These are phyloP conservation scores for Cytospora piceicola DNA, from an alignment of 2,329 filamentous ascomycete genomes.

Conservation along the genomic window DNA sequence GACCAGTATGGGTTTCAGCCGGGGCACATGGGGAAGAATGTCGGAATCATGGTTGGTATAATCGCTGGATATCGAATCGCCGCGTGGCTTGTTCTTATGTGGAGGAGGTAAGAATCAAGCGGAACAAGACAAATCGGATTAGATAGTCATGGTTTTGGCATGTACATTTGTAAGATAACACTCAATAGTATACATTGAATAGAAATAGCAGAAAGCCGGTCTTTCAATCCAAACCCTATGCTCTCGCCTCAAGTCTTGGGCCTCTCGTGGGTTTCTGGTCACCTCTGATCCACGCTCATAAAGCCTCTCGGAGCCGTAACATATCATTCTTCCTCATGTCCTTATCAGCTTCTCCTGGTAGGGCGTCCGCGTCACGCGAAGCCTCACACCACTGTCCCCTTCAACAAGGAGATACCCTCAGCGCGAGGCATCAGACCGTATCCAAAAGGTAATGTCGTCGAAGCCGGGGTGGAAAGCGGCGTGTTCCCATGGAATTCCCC, in stretches of 20 bases:
- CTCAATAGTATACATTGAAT: background rate
- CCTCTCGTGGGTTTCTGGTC: background rate
- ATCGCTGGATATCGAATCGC: conserved; percentile 73
- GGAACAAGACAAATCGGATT: background rate
- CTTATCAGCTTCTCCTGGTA: no score
- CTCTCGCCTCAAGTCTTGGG: background rate
- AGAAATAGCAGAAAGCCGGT: background rate
- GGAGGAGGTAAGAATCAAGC: conserved; percentile 36
- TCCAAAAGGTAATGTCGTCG: background rate
- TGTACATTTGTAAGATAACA: background rate
- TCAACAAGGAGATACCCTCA: no score
- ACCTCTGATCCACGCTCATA: background rate
- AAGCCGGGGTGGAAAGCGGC: background rate
- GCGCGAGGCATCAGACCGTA: no score
- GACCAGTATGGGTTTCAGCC: conserved; percentile 70
- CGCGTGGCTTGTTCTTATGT: conserved; percentile 63
- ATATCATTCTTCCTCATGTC: background rate
- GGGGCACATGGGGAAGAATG: conserved; percentile 67
- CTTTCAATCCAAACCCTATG: background rate
- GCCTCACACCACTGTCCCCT: background rate
- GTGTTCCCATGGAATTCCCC: background rate
- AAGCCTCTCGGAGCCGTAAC: background rate
- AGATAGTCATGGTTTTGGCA: background rate
- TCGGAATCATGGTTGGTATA: conserved; percentile 79
- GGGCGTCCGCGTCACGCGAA: no score